Base-by-base conservation (phyloP, 176 grass and related monocot species). In the Musa troglodytarum region DNA sequence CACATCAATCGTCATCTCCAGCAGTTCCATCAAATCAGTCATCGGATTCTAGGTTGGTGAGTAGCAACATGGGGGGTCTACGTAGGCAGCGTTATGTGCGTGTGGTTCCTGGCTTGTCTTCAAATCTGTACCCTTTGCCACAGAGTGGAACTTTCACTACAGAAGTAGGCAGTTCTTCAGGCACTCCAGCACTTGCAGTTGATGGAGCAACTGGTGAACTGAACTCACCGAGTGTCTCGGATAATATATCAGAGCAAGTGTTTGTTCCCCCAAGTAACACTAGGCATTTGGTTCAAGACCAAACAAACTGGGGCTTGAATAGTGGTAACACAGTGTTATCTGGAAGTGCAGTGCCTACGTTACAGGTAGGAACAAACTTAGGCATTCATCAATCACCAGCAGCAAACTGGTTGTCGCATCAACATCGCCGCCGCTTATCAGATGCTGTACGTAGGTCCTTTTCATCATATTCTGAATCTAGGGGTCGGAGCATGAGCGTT, bases 101-200 rank as follows among this genome's bases (percentile, higher is more conserved):
- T 20, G 21, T 23, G 17, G 63, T 53, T 64, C 68, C 57, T 63
- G 78, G 22, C 20, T 61, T 53, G 11, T 73, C 78, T 63, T 59
- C 49, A 28, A 50, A 65, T 26, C 4, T 73, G 55, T 58, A 73
- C n/a, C 68, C 78, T 64, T 80, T 72, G 43, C 54, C 78, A 73
- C 69, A 23, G 8, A 80, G 21, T 65, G 78, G 69, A 52, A 73
- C 43, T 63, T 52, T 69, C 55, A 73, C 22, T 64, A 62, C 78
- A 52, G 57, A 59, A 73, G 50, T 73, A 53, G 78, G 61, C 20
- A 77, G 58, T 65, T 77, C 75, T 52, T 77, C 75, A 25, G 61
- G 53, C 49, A 49, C 77, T 69, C 51, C 25, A 54, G 29, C 53
- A 53, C 56, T 79, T 69, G 52, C 25, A 70, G 53, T 66, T 79